These are phyloP conservation scores for Dryadomyces quercivorus DNA, from an alignment of 2,329 filamentous ascomycete species.

Conservation along the genomic window DNA sequence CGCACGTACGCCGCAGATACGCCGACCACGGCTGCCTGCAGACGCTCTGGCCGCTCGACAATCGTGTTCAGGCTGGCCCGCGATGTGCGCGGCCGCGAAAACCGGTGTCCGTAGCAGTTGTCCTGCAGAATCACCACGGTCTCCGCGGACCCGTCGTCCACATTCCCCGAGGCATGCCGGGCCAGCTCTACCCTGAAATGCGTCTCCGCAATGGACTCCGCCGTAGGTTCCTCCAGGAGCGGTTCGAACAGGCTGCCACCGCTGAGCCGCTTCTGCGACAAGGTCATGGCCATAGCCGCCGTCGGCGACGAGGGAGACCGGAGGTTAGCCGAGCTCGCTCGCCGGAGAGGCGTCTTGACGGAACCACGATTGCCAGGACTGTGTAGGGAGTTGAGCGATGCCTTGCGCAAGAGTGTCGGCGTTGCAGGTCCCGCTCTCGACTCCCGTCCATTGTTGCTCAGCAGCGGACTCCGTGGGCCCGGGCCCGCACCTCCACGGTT, in stretches of 20 bases:
- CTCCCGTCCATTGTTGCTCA: constrained; percentile 21
- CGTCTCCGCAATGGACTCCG: constrained; percentile 47
- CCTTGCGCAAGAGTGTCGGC: constrained; percentile 40
- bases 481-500: constrained; percentile 15
- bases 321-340: constrained; percentile 33
- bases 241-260: constrained; percentile 7
- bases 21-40: constrained; percentile 73
- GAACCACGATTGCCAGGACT: constrained; percentile 19
- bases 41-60: constrained; percentile 84
- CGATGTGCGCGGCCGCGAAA: constrained; percentile 67
- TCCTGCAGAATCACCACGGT: constrained; percentile 84
- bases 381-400: constrained; percentile 44
- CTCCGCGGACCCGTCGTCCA: constrained; percentile 27
- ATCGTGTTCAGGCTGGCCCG: constrained; percentile 64
- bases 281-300: constrained; percentile 17
- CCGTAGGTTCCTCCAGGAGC: constrained; percentile 23
- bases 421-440: constrained; percentile 35
- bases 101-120: constrained; percentile 89
- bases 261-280: constrained; percentile 21
- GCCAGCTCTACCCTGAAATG: constrained; percentile 61
- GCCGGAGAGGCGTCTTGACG: constrained; percentile 25
- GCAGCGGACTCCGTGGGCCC: constrained; percentile 29
- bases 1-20: constrained; percentile 80
- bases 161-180: constrained; percentile 36
- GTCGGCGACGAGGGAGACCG: constrained; percentile 12